Evolutionary conservation across 352 stramenopile genomes (phyloP).

Genomic region (Phytophthora pini): DNA sequence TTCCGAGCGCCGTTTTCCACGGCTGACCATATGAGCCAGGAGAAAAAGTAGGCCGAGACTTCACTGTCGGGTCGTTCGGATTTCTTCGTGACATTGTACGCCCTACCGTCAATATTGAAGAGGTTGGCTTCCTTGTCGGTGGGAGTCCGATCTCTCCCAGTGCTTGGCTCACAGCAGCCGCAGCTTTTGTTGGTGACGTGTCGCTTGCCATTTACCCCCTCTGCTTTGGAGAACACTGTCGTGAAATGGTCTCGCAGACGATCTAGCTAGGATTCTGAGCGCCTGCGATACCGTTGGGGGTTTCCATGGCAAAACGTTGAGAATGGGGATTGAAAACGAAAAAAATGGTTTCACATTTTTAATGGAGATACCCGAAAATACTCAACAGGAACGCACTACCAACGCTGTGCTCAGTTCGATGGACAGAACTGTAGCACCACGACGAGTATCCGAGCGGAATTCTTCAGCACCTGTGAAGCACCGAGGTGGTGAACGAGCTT

Average conservation of each 20-base stretch:
- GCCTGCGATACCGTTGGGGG: conserved; percentile 16
- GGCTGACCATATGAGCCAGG: conserved; percentile 15
- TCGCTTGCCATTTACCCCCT: conserved; percentile 15
- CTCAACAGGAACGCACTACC: neutral
- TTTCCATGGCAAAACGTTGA: conserved; percentile 10
- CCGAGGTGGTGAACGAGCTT: neutral
- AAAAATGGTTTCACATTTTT: conserved; percentile 29
- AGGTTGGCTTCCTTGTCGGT: conserved; percentile 5
- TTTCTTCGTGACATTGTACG: conserved; percentile 6
- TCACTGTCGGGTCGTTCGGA: conserved; percentile 4
- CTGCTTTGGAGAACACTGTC: neutral
- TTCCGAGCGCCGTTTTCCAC: conserved; percentile 33
- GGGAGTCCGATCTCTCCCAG: conserved; percentile 36
- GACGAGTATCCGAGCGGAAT: conserved; percentile 2
- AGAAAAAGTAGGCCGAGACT: conserved; percentile 22
- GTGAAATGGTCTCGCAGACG: neutral
- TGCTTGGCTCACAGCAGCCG: conserved; percentile 49
- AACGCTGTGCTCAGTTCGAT: conserved; percentile 3
- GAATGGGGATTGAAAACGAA: conserved; percentile 7
- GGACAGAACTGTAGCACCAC: conserved; percentile 9
- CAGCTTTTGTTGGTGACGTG: conserved; percentile 32
- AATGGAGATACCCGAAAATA: conserved; percentile 22
- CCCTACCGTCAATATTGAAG: conserved; percentile 18
- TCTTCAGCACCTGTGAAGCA: conserved; percentile 10
- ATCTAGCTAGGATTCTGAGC: conserved; percentile 5